Evolutionary conservation across 805 yeast species (phyloP).

Genomic region (Starmera caribaea): DNA sequence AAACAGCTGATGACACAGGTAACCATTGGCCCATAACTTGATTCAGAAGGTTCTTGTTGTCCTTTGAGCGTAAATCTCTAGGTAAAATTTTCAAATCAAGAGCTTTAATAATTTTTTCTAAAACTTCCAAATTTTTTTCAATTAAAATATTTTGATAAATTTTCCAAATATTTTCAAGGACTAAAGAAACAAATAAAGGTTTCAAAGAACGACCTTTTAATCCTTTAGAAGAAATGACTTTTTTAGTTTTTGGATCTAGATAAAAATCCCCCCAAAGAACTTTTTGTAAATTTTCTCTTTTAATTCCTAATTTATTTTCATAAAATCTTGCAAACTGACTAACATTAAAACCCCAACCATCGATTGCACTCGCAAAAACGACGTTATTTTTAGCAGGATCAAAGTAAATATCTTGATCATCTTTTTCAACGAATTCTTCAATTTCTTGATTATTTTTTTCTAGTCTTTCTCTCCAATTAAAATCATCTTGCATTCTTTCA

Average conservation of each 20-base stretch:
- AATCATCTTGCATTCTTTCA: constrained; percentile 83
- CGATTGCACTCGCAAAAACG: constrained; percentile 82
- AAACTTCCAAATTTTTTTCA: constrained; percentile 57
- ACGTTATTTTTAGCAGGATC: constrained; percentile 85
- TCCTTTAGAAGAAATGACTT: constrained; percentile 59
- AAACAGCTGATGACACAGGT: constrained; percentile 79
- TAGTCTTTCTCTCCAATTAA: constrained; percentile 60
- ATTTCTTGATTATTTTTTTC: constrained; percentile 29
- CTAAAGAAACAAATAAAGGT: constrained; percentile 80
- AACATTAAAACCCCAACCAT: constrained; percentile 96
- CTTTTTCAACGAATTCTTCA: constrained; percentile 58
- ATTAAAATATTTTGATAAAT: constrained; percentile 64
- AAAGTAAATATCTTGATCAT: constrained; percentile 77
- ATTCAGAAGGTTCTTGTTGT: constrained; percentile 50
- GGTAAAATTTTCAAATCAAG: constrained; percentile 60
- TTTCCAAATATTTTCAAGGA: constrained; percentile 88
- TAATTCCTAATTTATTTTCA: constrained; percentile 76
- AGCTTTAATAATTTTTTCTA: constrained; percentile 67
- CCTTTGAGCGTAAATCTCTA: constrained; percentile 74
- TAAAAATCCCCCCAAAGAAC: constrained; percentile 96
- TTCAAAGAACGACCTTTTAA: constrained; percentile 53
- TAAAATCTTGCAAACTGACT: constrained; percentile 83
- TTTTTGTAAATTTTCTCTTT: constrained; percentile 65
- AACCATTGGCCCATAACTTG: constrained; percentile 87
- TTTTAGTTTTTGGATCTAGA: constrained; percentile 83